Conservation (phyloP, 306 rosid species). For the Sphenostylis stenocarpa region DNA sequence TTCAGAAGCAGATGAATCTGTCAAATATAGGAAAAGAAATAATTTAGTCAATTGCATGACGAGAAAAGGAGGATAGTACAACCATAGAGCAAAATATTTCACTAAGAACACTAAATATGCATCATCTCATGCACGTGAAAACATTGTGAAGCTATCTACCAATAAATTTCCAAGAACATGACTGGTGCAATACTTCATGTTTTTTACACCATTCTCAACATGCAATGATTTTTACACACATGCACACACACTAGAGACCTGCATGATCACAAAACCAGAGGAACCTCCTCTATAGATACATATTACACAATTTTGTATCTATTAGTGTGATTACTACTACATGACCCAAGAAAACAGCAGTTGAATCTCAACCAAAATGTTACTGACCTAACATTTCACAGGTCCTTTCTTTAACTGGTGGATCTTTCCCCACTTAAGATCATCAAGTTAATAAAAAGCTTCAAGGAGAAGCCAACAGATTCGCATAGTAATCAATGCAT, state of each 20-base stretch:
- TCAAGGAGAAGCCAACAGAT: neutral
- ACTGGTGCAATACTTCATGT: neutral
- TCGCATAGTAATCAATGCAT: neutral
- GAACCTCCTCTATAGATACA: neutral
- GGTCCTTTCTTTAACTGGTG: neutral
- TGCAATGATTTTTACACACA: neutral
- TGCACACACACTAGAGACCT: neutral
- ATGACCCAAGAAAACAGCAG: neutral
- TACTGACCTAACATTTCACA: neutral
- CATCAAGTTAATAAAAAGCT: neutral
- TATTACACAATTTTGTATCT: neutral
- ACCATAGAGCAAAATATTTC: neutral
- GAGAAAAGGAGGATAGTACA: neutral
- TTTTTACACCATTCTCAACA: neutral
- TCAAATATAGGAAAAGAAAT: conserved; percentile 12
- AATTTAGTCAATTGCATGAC: conserved; percentile 5
- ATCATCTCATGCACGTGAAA: conserved; percentile 10
- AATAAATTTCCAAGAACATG: neutral
- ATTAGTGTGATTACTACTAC: neutral
- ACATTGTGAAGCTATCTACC: conserved; percentile 1
- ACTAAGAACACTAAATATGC: neutral
- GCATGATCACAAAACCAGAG: neutral
- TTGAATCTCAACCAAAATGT: neutral
- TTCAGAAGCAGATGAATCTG: conserved; percentile 58
- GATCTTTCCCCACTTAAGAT: neutral